Base-by-base conservation (phyloP, 2,329 filamentous ascomycete genomes). In the Sporothrix curviconia region DNA sequence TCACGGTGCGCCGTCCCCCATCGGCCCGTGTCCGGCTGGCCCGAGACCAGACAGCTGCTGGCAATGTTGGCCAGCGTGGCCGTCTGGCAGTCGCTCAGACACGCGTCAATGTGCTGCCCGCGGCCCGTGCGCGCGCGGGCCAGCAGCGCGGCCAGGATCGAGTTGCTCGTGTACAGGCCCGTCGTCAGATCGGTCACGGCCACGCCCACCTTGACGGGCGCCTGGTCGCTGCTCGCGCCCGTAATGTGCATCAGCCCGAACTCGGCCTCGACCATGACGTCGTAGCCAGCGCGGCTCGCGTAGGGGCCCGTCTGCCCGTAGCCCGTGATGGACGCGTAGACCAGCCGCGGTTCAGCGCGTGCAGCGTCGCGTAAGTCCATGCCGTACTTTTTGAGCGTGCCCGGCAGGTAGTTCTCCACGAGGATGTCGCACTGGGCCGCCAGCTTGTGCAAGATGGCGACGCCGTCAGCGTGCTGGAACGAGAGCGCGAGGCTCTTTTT, bases 161-260 rank as follows among this genome's bases (percentile, higher is more conserved):
- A 87, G 71, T 97, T 97, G 65, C 88, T 92, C 1, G 92, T 94
- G 72, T 99, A 99, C 4, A 99, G 74, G 0, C 94, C 94, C 0
- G 94, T 97, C 0, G 94, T 97, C 52, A 99, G 74, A 71, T 99
- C 94, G 0, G 94, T 97, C 3, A 99, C 94, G 2, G 94, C 94
- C 3, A 99, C 94, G 17, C 94, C 94, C 2, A 99, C 94, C 74
- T 99, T 99, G 39, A 96, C 94, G 0, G 94, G 94, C 1, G 91
- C 87, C 0, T n/a, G n/a, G n/a, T 92, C 91, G 66, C 95, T 88
- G 57, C 92, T 81, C 60, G 82, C 82, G 32, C 94, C 94, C 0
- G 94, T 99, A 65, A 99, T 97, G 73, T 99, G 94, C 94, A 99
- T 99, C 57, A 99, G 75, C 1, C 94, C 94, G 74, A 99, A 92